A percentile compares a stretch with the other conserved stretches of the same genome.
These are phyloP conservation scores for Venturia nashicola DNA, from an alignment of 2,329 filamentous ascomycete species.

Conservation along the genomic window DNA sequence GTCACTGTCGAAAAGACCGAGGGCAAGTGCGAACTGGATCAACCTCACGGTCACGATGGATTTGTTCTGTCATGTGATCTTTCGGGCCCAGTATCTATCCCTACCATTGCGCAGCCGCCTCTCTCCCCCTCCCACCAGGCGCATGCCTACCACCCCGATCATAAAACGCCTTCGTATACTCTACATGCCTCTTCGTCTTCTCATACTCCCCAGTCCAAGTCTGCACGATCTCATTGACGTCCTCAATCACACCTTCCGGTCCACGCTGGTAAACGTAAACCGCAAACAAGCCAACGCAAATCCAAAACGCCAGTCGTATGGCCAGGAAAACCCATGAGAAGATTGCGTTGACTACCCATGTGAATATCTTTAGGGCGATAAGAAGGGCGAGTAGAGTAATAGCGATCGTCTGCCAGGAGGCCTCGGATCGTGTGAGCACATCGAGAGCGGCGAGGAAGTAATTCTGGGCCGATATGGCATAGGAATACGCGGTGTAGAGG, in stretches of 20 bases:
- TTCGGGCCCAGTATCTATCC: not conserved
- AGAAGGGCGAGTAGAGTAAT: constrained; percentile 50
- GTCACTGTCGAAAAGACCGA: no score
- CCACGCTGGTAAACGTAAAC: constrained; percentile 51
- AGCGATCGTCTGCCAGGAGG: constrained; percentile 39
- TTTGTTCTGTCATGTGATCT: no score
- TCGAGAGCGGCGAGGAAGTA: constrained; percentile 19
- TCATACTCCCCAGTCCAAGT: constrained; percentile 7
- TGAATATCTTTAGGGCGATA: constrained; percentile 50
- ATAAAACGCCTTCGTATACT: not conserved
- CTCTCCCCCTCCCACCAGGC: not conserved
- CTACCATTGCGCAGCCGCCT: not conserved
- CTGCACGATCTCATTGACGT: constrained; percentile 29
- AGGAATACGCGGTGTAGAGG: constrained; percentile 13
- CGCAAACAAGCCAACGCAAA: constrained; percentile 39
- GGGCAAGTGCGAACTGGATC: no score
- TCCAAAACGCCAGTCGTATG: constrained; percentile 53
- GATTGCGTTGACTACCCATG: constrained; percentile 59
- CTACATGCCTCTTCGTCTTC: not conserved
- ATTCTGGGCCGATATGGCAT: constrained; percentile 15
- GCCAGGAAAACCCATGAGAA: constrained; percentile 65
- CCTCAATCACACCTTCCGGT: constrained; percentile 49
- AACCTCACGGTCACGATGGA: no score
- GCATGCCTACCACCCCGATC: not conserved
- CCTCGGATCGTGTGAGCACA: constrained; percentile 17